Evolutionary conservation across 2,329 filamentous ascomycete species (phyloP).

Genomic region (Sclerotinia minor): DNA sequence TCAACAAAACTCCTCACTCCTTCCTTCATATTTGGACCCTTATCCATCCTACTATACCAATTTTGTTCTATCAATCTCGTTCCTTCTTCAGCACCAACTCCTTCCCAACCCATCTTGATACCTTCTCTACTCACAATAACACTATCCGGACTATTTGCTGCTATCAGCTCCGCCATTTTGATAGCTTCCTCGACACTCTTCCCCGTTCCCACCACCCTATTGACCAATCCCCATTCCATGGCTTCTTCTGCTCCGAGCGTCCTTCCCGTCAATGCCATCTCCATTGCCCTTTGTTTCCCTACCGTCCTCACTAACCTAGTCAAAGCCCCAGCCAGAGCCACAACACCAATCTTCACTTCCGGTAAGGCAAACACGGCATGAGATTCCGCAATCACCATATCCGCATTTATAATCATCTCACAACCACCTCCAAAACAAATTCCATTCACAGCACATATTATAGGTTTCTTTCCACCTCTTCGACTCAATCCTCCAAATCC

Average conservation of each 20-base stretch:
- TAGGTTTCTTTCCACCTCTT: conserved; percentile 68
- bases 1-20: conserved; percentile 75
- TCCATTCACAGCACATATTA: conserved; percentile 76
- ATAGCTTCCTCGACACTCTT: conserved; percentile 59
- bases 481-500: conserved; percentile 69
- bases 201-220: conserved; percentile 56
- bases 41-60: conserved; percentile 60
- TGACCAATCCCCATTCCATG: conserved; percentile 68
- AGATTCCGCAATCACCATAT: conserved; percentile 65
- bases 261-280: conserved; percentile 68
- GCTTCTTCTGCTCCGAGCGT: conserved; percentile 61
- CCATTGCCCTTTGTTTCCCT: conserved; percentile 68
- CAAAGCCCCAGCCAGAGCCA: conserved; percentile 69
- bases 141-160: conserved; percentile 70
- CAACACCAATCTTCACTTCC: conserved; percentile 70
- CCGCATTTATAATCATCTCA: conserved; percentile 73
- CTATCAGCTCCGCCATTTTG: conserved; percentile 60
- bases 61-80: conserved; percentile 58
- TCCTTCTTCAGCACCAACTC: conserved; percentile 59
- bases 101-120: conserved; percentile 71
- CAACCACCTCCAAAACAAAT: conserved; percentile 73
- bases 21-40: conserved; percentile 72
- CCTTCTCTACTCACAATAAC: conserved; percentile 74
- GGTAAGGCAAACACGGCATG: conserved; percentile 66
- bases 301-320: conserved; percentile 65